These are phyloP conservation scores for Malassezia sp. DNA, from an alignment of 1,284 basidiomycete genomes.

Conservation along the genomic window DNA sequence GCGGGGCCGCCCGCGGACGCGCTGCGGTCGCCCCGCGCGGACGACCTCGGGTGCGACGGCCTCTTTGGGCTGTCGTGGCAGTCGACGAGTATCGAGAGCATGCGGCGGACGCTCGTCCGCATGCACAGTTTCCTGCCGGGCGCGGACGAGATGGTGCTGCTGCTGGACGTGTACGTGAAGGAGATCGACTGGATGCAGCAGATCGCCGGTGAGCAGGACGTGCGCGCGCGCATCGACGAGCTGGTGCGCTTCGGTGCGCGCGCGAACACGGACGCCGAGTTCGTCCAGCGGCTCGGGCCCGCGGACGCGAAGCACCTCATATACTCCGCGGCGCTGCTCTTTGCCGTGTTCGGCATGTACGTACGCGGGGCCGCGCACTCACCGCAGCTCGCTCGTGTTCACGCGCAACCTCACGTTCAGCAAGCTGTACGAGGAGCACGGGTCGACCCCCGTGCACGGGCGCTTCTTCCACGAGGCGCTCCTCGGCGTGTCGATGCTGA, in stretches of 20 bases:
- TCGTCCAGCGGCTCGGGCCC: neutral
- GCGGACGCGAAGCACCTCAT: slow-evolving; percentile 4
- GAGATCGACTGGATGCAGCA: slow-evolving; percentile 26
- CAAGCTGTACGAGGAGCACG: slow-evolving; percentile 12
- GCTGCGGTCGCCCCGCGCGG: no score
- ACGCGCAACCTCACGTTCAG: slow-evolving; percentile 16
- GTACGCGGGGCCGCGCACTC: no score
- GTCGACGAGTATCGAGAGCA: slow-evolving; percentile 16
- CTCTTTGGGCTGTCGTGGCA: slow-evolving; percentile 23
- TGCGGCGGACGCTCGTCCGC: slow-evolving; percentile 21
- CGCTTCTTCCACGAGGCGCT: slow-evolving; percentile 25
- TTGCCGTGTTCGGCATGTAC: neutral
- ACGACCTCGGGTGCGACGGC: no score
- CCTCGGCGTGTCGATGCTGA: slow-evolving; percentile 24
- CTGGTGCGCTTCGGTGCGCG: neutral
- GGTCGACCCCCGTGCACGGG: slow-evolving; percentile 15
- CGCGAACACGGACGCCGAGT: neutral
- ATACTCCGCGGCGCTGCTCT: slow-evolving; percentile 1
- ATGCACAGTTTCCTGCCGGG: slow-evolving; percentile 21
- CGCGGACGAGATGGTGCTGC: slow-evolving; percentile 14
- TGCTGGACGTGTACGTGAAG: slow-evolving; percentile 21
- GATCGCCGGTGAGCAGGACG: slow-evolving; percentile 19
- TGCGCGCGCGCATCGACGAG: slow-evolving; percentile 17
- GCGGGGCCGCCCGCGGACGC: no score
- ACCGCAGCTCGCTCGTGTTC: slow-evolving; percentile 1